Evolutionary conservation across 345 rosid species (phyloP).

Genomic region (Citrus sinensis): DVS_A1.0 CM039169.1:28941501-28942000

Average conservation of each 20-base stretch:
- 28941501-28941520: constrained; percentile 96
- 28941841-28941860: not conserved
- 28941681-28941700: not conserved
- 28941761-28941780: not conserved
- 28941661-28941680: not conserved
- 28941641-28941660: not conserved
- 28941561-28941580: not conserved
- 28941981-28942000: constrained; percentile 81
- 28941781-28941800: not conserved
- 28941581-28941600: not conserved
- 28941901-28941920: not conserved
- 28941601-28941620: not conserved
- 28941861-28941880: not conserved
- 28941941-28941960: not conserved
- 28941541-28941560: constrained; percentile 50
- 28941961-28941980: not conserved
- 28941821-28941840: not conserved
- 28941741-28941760: not conserved
- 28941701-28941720: not conserved
- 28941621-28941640: not conserved
- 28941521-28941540: constrained; percentile 93
- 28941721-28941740: not conserved
- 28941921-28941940: not conserved
- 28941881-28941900: not conserved
- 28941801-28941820: not conserved